These are phyloP conservation scores for Emericellopsis atlantica DNA, from an alignment of 2,329 filamentous ascomycete species.

Conservation along the genomic window DNA sequence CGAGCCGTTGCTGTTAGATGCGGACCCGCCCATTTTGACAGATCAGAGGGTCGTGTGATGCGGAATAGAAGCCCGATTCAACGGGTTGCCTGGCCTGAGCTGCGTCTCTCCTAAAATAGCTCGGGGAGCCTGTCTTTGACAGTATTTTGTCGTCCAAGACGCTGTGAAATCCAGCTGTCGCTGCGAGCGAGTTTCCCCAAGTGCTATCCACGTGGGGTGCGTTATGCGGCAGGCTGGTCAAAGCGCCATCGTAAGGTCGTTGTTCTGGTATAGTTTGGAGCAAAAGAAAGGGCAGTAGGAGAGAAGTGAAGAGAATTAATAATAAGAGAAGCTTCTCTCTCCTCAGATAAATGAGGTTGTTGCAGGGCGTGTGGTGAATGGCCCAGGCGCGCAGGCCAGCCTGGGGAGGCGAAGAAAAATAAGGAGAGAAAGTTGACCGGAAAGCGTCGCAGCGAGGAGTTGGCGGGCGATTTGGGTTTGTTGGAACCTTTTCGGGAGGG, in stretches of 20 bases:
- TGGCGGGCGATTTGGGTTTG: too few relatives aligned
- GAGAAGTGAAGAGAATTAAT: background rate
- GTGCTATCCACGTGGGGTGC: background rate
- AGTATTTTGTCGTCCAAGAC: too few relatives aligned
- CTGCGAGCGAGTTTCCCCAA: slow-evolving; percentile 3
- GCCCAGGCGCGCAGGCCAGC: slow-evolving; percentile 5
- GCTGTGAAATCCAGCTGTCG: too few relatives aligned
- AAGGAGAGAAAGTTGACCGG: background rate
- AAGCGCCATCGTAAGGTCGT: background rate
- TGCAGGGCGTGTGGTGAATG: background rate
- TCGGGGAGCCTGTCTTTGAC: too few relatives aligned
- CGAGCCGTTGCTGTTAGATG: slow-evolving; percentile 19
- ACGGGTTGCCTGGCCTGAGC: background rate
- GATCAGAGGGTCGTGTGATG: background rate
- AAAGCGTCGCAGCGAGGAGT: background rate
- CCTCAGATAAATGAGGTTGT: background rate
- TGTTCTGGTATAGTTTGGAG: background rate
- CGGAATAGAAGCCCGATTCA: background rate
- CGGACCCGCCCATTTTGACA: slow-evolving; percentile 17
- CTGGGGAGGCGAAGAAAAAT: slow-evolving; percentile 1
- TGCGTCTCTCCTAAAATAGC: background rate
- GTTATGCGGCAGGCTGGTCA: too few relatives aligned
- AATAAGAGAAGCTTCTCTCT: background rate
- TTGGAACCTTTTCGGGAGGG: background rate
- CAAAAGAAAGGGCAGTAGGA: background rate